phyloP scores from a whole-genome alignment of 176 grass and related monocot species.

The Elaeis guineensis region DNA sequence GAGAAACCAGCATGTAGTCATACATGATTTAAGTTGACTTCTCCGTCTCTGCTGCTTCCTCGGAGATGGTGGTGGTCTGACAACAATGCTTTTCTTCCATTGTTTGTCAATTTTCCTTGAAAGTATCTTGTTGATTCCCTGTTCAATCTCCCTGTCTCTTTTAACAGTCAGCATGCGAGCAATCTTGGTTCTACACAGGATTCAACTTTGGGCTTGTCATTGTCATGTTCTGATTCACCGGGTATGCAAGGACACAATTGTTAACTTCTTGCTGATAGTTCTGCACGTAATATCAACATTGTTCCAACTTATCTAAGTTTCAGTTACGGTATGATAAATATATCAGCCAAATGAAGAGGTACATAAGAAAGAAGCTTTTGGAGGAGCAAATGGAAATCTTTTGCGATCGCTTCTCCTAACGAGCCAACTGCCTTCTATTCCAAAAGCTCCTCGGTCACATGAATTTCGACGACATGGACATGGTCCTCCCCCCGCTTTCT shows the following conservation, averaged over 20 bases:
- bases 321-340: too few species aligned
- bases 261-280: too few species aligned
- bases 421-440: too few species aligned
- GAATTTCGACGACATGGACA: constrained; percentile 44
- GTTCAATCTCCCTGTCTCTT: constrained; percentile 85
- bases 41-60: constrained; percentile 41
- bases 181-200: too few species aligned
- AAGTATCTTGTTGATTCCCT: constrained; percentile 88
- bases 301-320: too few species aligned
- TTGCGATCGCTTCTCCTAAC: too few species aligned
- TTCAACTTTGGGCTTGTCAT: too few species aligned
- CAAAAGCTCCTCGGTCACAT: background rate
- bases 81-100: constrained; percentile 89
- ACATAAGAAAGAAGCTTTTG: too few species aligned
- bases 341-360: too few species aligned
- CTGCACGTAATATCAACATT: too few species aligned
- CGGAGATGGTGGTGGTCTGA: constrained; percentile 78
- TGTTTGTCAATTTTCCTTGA: constrained; percentile 92
- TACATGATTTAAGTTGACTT: constrained; percentile 31
- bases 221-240: too few species aligned
- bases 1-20: constrained; percentile 9
- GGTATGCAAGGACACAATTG: too few species aligned
- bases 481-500: constrained; percentile 87
- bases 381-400: background rate
- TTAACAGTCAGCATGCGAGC: constrained; percentile 86